Conservation (phyloP, 169 alveolate species). For the Plasmodium cynomolgi region DNA sequence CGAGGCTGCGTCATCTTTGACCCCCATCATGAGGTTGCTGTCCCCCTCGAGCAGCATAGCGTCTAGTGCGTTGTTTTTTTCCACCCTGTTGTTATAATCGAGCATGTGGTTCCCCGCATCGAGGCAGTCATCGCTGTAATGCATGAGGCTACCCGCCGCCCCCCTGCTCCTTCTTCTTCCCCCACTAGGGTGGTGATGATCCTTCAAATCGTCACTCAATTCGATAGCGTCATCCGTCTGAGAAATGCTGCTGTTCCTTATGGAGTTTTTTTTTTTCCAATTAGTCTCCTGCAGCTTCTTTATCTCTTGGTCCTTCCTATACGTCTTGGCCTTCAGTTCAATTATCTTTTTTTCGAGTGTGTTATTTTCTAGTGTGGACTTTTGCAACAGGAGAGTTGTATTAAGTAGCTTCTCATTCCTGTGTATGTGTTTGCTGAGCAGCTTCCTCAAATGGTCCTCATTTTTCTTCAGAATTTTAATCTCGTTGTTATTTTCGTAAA, state of each 20-base stretch:
- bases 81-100: neutral
- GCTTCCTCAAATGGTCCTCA: constrained; percentile 38
- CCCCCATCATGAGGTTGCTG: neutral
- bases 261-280: constrained; percentile 5
- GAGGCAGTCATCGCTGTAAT: neutral
- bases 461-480: constrained; percentile 51
- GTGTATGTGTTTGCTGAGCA: constrained; percentile 49
- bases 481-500: constrained; percentile 64
- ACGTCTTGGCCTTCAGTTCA: constrained; percentile 46
- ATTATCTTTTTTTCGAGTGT: constrained; percentile 40
- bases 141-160: neutral
- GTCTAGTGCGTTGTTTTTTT: constrained; percentile 17
- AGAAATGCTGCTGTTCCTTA: neutral
- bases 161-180: neutral
- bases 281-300: constrained; percentile 55
- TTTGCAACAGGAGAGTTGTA: constrained; percentile 51
- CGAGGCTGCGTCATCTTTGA: neutral
- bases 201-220: neutral
- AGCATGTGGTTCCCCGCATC: neutral
- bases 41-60: neutral
- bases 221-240: neutral
- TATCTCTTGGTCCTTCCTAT: constrained; percentile 67
- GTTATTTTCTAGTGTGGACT: constrained; percentile 63
- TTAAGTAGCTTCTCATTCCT: constrained; percentile 54
- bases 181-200: neutral